phyloP scores from a whole-genome alignment of 129 eudicot genomes.

The Apium graveolens region DNA sequence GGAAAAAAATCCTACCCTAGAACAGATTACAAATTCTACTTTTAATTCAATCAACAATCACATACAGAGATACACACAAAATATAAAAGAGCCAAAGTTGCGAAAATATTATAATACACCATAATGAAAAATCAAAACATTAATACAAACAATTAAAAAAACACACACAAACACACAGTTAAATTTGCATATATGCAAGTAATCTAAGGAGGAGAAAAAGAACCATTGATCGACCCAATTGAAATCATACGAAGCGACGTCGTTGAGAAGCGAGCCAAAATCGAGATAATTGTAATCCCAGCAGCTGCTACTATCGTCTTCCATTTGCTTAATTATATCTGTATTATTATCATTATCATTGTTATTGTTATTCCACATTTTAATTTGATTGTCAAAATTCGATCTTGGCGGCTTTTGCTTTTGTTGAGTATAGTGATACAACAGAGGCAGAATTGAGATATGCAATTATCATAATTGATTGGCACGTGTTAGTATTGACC shows the following conservation, averaged over 20 bases:
- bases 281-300: constrained; percentile 48
- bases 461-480: no score
- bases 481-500: no score
- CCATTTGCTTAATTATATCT: background rate
- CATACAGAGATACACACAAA: no score
- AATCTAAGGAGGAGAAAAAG: background rate
- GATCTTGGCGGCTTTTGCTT: no score
- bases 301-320: background rate
- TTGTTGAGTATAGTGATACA: no score
- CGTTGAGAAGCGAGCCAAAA: constrained; percentile 43
- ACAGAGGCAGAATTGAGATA: no score
- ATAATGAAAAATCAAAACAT: background rate
- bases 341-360: background rate
- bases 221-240: constrained; percentile 46
- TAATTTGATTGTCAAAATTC: background rate
- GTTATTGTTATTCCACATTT: background rate
- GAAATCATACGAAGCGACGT: constrained; percentile 41
- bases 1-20: background rate
- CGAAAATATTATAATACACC: no score
- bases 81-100: no score
- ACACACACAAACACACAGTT: background rate
- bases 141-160: background rate
- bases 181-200: no score
- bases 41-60: no score
- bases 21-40: background rate